Evolutionary conservation across 2,329 filamentous ascomycete species (phyloP).

Genomic region (Exophiala alcalophila): DNA sequence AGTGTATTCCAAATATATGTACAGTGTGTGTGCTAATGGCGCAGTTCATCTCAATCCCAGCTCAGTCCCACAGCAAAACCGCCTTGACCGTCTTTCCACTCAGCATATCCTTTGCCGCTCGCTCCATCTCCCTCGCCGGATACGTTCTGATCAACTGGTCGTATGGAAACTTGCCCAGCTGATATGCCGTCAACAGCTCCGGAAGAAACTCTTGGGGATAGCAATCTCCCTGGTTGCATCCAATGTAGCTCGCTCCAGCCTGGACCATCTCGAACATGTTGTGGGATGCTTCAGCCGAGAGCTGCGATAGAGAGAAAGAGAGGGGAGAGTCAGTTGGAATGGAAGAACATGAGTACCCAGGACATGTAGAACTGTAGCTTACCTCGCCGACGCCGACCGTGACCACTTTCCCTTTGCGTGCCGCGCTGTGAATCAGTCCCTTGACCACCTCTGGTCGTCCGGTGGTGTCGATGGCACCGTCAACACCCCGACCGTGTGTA

Average conservation of each 20-base stretch:
- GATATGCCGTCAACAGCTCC: conserved; percentile 20
- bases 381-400: conserved; percentile 28
- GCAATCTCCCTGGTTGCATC: conserved; percentile 28
- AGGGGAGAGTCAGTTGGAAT: conserved; percentile 10
- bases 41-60: not conserved
- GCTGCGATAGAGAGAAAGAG: too few species aligned
- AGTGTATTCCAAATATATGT: conserved; percentile 1
- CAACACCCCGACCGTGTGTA: conserved; percentile 26
- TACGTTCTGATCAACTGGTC: conserved; percentile 48
- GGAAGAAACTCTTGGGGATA: conserved; percentile 29
- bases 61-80: conserved; percentile 33
- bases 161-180: conserved; percentile 47
- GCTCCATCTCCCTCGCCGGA: conserved; percentile 35
- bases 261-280: conserved; percentile 30
- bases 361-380: conserved; percentile 1
- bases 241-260: conserved; percentile 26
- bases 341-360: not conserved
- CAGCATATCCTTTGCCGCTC: conserved; percentile 33
- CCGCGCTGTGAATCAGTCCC: conserved; percentile 26
- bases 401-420: conserved; percentile 29
- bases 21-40: not conserved
- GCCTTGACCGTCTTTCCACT: conserved; percentile 34
- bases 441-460: conserved; percentile 25
- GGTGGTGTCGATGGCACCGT: conserved; percentile 29
- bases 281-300: conserved; percentile 22